phyloP scores from a whole-genome alignment of 257 asterid species.

The Solanum chaucha region DNA sequence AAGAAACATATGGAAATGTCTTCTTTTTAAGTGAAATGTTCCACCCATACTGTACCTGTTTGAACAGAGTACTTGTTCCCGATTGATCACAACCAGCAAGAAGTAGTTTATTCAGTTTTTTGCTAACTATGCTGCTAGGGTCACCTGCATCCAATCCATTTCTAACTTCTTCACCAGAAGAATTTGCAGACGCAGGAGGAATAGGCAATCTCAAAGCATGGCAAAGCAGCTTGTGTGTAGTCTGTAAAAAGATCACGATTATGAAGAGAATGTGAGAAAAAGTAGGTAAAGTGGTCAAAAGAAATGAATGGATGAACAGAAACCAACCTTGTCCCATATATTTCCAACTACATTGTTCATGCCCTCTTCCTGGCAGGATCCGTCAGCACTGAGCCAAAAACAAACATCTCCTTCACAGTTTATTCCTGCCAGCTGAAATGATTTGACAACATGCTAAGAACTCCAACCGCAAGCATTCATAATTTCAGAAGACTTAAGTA shows the following conservation, averaged over 20 bases:
- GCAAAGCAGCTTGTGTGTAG: conserved; percentile 46
- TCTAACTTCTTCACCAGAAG: conserved; percentile 20
- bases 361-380: conserved; percentile 60
- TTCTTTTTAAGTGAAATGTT: neutral
- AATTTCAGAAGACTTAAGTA: neutral
- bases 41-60: conserved; percentile 50
- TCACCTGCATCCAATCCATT: conserved; percentile 11
- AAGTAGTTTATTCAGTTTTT: conserved; percentile 37
- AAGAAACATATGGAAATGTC: neutral
- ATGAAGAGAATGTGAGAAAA: neutral
- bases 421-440: conserved; percentile 53
- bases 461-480: neutral
- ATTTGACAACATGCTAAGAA: conserved; percentile 5
- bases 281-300: neutral
- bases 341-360: conserved; percentile 65
- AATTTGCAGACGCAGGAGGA: conserved; percentile 33
- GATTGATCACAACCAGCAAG: conserved; percentile 77
- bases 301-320: neutral
- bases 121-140: conserved; percentile 14
- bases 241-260: conserved; percentile 30
- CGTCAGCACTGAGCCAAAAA: conserved; percentile 74
- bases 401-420: conserved; percentile 54
- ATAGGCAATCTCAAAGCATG: conserved; percentile 62
- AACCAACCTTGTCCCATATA: conserved; percentile 67
- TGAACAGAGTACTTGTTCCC: conserved; percentile 80